Conservation (phyloP, 768 basidiomycete species). For the Cystobasidiopsis lactophilus region DNA sequence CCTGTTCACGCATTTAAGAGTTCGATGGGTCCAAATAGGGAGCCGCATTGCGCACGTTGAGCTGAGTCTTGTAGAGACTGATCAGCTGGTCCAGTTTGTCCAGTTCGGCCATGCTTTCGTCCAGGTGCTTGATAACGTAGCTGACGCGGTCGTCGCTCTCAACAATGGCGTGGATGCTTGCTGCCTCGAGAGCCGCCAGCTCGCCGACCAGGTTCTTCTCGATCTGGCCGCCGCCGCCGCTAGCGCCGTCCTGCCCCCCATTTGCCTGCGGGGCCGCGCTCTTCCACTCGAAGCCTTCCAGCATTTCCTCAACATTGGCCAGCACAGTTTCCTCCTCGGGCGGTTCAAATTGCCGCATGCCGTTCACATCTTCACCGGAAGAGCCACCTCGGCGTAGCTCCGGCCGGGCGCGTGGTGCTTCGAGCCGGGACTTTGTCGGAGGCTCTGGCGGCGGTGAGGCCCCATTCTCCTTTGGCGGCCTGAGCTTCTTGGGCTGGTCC, state of each 20-base stretch:
- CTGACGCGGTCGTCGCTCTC: constrained; percentile 83
- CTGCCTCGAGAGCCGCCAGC: constrained; percentile 79
- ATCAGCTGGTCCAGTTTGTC: constrained; percentile 75
- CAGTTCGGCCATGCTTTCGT: constrained; percentile 67
- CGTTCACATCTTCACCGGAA: constrained; percentile 34
- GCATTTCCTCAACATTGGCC: constrained; percentile 88
- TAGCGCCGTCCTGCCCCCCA: not conserved
- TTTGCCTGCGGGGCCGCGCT: constrained; percentile 6
- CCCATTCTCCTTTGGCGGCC: too few relatives aligned
- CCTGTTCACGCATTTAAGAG: constrained; percentile 61
- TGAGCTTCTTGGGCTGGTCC: too few relatives aligned
- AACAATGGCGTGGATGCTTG: constrained; percentile 75
- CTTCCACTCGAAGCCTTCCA: constrained; percentile 96
- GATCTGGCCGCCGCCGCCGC: constrained; percentile 44
- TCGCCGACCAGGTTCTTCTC: constrained; percentile 76
- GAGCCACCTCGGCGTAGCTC: too few relatives aligned
- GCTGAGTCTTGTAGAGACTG: constrained; percentile 83
- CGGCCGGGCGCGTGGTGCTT: too few relatives aligned
- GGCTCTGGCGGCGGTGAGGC: too few relatives aligned
- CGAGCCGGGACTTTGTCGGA: too few relatives aligned
- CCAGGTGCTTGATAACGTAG: constrained; percentile 64
- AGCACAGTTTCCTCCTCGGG: constrained; percentile 51
- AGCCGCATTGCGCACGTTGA: constrained; percentile 42
- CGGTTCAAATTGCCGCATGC: constrained; percentile 21
- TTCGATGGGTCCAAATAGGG: constrained; percentile 41